phyloP scores from a whole-genome alignment of 2,329 filamentous ascomycete genomes.

The Aspergillus brunneoviolaceus region DNA sequence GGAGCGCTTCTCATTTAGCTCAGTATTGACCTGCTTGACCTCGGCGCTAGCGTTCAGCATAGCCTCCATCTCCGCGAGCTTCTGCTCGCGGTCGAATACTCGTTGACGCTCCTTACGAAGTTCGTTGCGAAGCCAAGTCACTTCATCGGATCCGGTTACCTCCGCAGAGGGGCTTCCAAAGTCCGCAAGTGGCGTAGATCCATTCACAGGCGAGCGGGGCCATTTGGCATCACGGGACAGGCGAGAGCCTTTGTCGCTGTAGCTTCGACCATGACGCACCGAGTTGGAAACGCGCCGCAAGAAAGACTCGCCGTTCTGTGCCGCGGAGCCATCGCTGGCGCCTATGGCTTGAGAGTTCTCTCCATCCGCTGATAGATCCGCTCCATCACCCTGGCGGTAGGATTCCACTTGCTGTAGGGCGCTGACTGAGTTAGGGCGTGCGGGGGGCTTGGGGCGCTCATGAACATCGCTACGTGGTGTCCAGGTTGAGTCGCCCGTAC shows the following conservation, averaged over 20 bases:
- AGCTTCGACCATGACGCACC: constrained; percentile 87
- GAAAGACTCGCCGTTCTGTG: constrained; percentile 67
- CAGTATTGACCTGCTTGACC: constrained; percentile 78
- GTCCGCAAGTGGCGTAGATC: constrained; percentile 53
- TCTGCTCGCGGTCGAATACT: constrained; percentile 80
- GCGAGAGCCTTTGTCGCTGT: constrained; percentile 66
- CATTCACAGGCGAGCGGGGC: constrained; percentile 65
- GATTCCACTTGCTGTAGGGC: constrained; percentile 40
- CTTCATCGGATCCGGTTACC: constrained; percentile 54
- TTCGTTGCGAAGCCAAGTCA: constrained; percentile 66
- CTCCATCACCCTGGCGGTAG: constrained; percentile 42
- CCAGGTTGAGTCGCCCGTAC: constrained; percentile 45
- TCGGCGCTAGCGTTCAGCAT: constrained; percentile 59
- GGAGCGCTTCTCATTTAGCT: constrained; percentile 87
- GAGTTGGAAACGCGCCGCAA: constrained; percentile 88
- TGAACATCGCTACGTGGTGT: constrained; percentile 51
- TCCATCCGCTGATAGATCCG: constrained; percentile 75
- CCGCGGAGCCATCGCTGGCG: constrained; percentile 59
- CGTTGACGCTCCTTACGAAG: constrained; percentile 79
- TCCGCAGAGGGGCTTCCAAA: constrained; percentile 70
- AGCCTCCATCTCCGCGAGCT: constrained; percentile 74
- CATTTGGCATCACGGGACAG: constrained; percentile 64
- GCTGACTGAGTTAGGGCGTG: constrained; percentile 51
- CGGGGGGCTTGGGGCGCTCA: constrained; percentile 23
- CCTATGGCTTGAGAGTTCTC: constrained; percentile 88